These are phyloP conservation scores for Pseudozyma sp. DNA, from an alignment of 1,284 basidiomycete genomes.

Conservation along the genomic window DNA sequence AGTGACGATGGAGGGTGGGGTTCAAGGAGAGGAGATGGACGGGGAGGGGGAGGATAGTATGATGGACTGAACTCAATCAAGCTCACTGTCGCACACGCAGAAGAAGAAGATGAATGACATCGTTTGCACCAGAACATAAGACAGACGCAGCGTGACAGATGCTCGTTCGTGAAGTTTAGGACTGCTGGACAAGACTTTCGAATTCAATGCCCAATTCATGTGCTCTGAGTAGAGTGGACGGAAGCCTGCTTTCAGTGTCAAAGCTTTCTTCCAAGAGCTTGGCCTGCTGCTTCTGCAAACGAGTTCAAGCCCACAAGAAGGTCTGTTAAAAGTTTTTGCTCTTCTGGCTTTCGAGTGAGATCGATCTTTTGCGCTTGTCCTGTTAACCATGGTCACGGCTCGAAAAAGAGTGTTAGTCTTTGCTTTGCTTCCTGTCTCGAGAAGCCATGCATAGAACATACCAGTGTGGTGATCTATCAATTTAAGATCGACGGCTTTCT, in stretches of 20 bases:
- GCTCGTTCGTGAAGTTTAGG: no score
- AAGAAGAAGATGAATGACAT: background rate
- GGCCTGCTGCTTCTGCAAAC: no score
- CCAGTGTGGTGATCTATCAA: background rate
- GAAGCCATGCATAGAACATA: background rate
- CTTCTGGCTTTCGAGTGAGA: background rate
- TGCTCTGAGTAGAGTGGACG: no score
- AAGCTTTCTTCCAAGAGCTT: no score
- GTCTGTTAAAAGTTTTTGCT: background rate
- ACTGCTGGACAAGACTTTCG: no score
- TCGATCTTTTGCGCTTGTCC: background rate
- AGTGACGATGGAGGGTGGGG: background rate
- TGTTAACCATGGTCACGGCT: background rate
- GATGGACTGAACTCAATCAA: constrained; percentile 3
- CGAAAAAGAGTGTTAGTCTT: background rate
- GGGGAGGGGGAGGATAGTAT: constrained; percentile 19
- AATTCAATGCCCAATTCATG: no score
- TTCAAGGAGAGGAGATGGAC: background rate
- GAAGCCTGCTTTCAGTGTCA: no score
- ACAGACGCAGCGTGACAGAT: no score
- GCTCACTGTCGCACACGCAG: background rate
- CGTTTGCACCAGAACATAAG: no score
- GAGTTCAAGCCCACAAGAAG: no score
- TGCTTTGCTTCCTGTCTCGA: background rate
- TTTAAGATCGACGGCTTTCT: background rate